Base-by-base conservation (phyloP, 768 basidiomycete genomes). In the Tricholoma furcatifolium region DNA sequence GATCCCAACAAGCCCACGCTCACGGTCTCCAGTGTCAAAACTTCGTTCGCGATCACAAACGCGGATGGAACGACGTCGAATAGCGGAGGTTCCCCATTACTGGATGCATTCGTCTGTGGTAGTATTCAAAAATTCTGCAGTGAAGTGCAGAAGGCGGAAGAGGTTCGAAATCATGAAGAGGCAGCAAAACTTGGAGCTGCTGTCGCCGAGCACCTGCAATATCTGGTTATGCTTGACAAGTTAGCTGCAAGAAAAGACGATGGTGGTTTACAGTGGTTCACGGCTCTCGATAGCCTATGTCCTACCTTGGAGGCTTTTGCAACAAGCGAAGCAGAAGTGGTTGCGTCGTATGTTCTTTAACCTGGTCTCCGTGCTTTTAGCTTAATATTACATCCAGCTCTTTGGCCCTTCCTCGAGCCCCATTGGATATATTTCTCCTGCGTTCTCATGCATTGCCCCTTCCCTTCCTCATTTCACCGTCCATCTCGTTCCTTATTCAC, bases 251-350 rank as follows among this genome's bases (percentile, higher is more conserved):
- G 77, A 50, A 80, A 81, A 53, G 80, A 83, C 23, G 79, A 80
- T 43, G 79, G 77, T 34, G 87, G 88, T 1, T 75, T 87, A 36
- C 75, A 82, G 48, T 92, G 91, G 91, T 91, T 92, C 64, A 80
- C 75, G 49, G 85, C 84, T 54, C 69, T 84, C 5, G 84, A 85
- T 58, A 66, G 75, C 30, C 67, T 88, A 17, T 77, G 75, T 51
- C 70, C 76, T 21, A 70, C 73, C 31, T 64, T 82, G 2, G 79
- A 81, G 56, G 65, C 61, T 8, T 69, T 87, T 52, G 79, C 84
- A 1, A 72, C 67, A 56, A 71, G 62, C 11, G 87, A 89, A 66
- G 81, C 81, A 1, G 66, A 73, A 41, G 70, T 66, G 0, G 69
- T 86, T 12, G 78, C 82, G 21, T 75, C 68, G 87, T 88, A 64